These are phyloP conservation scores for Solanum hybrid DNA, from an alignment of 305 asterid species.

Conservation along the genomic window DNA sequence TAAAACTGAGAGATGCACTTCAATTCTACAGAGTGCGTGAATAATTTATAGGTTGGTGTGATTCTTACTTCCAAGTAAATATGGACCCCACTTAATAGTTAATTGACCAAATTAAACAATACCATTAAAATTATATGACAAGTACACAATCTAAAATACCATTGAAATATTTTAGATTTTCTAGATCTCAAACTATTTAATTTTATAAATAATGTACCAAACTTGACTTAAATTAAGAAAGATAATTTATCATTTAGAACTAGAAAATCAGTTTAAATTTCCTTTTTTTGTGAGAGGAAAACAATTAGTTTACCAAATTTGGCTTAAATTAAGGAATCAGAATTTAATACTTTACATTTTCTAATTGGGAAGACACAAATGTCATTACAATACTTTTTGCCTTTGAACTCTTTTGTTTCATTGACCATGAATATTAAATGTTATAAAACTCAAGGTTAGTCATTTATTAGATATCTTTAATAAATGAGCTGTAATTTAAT, in stretches of 20 bases:
- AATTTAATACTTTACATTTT: background rate
- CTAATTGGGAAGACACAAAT: background rate
- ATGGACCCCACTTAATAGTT: too few relatives aligned
- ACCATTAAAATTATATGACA: background rate
- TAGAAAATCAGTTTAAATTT: too few relatives aligned
- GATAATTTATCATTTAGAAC: background rate
- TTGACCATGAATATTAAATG: background rate
- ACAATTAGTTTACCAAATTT: background rate
- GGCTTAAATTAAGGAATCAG: too few relatives aligned
- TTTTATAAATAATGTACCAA: background rate
- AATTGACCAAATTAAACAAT: background rate
- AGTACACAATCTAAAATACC: too few relatives aligned
- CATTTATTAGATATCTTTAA: background rate
- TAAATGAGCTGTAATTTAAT: background rate
- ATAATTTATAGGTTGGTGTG: background rate
- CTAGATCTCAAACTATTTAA: too few relatives aligned
- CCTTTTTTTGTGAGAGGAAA: background rate
- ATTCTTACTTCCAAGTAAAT: background rate
- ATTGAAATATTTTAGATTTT: too few relatives aligned
- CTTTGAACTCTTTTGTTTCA: background rate
- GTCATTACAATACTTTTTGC: too few relatives aligned
- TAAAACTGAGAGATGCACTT: too few relatives aligned
- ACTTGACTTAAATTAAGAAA: background rate
- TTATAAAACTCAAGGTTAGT: background rate
- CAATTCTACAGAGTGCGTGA: background rate